Conservation (phyloP, 768 basidiomycete species). For the Kondoa malvinella region DNA sequence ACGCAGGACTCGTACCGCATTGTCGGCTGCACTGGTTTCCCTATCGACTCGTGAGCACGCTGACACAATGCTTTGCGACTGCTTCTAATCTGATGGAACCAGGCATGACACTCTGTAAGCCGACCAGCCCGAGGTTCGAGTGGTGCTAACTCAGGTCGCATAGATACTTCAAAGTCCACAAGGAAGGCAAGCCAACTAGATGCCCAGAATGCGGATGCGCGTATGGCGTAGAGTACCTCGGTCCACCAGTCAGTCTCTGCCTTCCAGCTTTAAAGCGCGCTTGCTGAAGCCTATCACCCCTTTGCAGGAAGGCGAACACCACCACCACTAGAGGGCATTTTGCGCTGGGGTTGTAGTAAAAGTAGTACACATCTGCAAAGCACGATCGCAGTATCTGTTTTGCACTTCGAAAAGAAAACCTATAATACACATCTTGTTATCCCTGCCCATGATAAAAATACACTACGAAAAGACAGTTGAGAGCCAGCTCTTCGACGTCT, state of each 20-base stretch:
- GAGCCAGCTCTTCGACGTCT: constrained; percentile 26
- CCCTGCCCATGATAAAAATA: no score
- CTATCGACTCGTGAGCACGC: constrained; percentile 72
- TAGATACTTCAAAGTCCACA: not conserved
- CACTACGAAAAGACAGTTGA: constrained; percentile 40
- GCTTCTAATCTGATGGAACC: not conserved
- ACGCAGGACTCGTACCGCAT: constrained; percentile 40
- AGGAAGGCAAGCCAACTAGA: constrained; percentile 1
- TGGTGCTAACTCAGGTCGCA: not conserved
- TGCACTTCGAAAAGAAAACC: no score
- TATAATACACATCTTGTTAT: no score
- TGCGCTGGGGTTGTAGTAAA: no score
- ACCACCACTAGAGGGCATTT: not conserved
- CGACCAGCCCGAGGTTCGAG: not conserved
- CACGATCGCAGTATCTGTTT: no score
- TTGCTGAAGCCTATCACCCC: no score
- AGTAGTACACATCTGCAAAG: no score
- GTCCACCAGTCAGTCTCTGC: not conserved
- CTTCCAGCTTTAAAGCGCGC: not conserved
- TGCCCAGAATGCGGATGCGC: constrained; percentile 8
- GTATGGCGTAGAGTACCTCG: no score
- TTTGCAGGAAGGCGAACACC: not conserved
- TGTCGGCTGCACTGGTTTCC: constrained; percentile 85
- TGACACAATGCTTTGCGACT: not conserved
- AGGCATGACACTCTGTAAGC: constrained; percentile 4